Percentiles rank a stretch among this genome's conserved stretches.
These are phyloP conservation scores for Bacidia gigantensis DNA, from an alignment of 495 filamentous ascomycete genomes.

Conservation along the genomic window DNA sequence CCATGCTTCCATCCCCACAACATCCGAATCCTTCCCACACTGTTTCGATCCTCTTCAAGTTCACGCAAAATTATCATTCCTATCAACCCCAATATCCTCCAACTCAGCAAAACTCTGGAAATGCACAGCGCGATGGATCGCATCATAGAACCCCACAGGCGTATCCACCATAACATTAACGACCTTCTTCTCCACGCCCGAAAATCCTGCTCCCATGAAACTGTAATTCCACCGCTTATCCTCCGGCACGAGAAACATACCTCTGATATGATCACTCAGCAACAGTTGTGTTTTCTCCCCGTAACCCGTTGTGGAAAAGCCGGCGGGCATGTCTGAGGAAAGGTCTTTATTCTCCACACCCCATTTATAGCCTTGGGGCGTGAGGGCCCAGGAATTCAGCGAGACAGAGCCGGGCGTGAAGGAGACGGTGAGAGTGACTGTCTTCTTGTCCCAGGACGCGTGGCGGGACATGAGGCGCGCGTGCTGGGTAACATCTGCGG, in stretches of 20 bases:
- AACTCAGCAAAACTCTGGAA: conserved; percentile 89
- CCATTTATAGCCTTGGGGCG: conserved; percentile 90
- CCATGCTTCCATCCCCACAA: background rate
- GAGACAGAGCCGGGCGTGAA: conserved; percentile 99
- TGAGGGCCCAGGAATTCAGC: conserved; percentile 81
- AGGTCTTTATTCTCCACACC: conserved; percentile 91
- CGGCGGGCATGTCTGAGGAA: conserved; percentile 79
- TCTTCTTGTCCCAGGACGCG: conserved; percentile 82
- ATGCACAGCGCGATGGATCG: conserved; percentile 82
- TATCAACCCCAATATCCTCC: conserved; percentile 81
- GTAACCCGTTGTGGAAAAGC: conserved; percentile 73
- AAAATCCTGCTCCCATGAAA: conserved; percentile 87
- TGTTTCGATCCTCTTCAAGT: background rate
- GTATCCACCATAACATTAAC: conserved; percentile 89
- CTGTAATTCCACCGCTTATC: conserved; percentile 90
- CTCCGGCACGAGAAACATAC: conserved; percentile 92
- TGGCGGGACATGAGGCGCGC: conserved; percentile 76
- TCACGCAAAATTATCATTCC: conserved; percentile 75
- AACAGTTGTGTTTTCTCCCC: conserved; percentile 91
- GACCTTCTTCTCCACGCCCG: conserved; percentile 74
- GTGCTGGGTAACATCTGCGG: conserved; percentile 87
- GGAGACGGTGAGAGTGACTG: conserved; percentile 86
- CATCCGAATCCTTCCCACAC: too few relatives aligned
- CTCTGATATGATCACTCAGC: conserved; percentile 79
- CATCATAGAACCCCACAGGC: conserved; percentile 77